Evolutionary conservation across 345 rosid genomes (phyloP), one percentile per base, ranked within the genome.

Genomic region (Barbarea vulgaris): DNA sequence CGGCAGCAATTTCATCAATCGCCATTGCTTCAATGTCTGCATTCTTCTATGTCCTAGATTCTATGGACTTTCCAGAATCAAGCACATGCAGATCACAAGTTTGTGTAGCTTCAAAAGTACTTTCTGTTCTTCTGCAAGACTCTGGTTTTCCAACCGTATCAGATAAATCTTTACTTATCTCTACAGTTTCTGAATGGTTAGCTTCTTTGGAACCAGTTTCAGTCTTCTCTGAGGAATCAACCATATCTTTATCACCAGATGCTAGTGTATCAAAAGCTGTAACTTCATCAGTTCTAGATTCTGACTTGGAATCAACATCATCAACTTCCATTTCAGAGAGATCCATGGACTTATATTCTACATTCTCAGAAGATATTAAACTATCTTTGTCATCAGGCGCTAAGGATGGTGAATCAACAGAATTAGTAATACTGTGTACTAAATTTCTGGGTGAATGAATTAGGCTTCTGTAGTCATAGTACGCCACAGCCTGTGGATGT

Each of bases 331-430:
- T 50, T 24, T 66, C 69, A 71, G 69, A 58, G 42, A 59, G 59
- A 72, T 48, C 73, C 68, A 66, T 71, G 63, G 81, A 77, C 54
- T 71, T 77, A 27, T 57, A 19, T 50, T 58, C 77, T n/a, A 57
- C 63, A n/a, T 64, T 78, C 37, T 72, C 77, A 59, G 81, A 78
- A 52, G 81, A 66, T 53, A 58, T 15, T 8, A 72, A 72, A 78
- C 39, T 41, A 46, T 78, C 69, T 66, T 72, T 77, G 56, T 57
- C 64, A 28, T 66, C 69, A 59, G 68, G 69, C 18, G 14, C 64
- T 3, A 67, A 57, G 61, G 55, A 72, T 41, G 63, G 77, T 22
- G 81, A 78, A 24, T 66, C 69, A 66, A 41, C 17, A 31, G 56
- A 58, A 71, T 50, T 25, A 30, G 56, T 78, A 58, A 25, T 42